A percentile compares a stretch with the other conserved stretches of the same genome.
Evolutionary conservation across 371 early-diverging fungal genomes (phyloP).

Genomic region (Lichtheimia corymbifera): DNA sequence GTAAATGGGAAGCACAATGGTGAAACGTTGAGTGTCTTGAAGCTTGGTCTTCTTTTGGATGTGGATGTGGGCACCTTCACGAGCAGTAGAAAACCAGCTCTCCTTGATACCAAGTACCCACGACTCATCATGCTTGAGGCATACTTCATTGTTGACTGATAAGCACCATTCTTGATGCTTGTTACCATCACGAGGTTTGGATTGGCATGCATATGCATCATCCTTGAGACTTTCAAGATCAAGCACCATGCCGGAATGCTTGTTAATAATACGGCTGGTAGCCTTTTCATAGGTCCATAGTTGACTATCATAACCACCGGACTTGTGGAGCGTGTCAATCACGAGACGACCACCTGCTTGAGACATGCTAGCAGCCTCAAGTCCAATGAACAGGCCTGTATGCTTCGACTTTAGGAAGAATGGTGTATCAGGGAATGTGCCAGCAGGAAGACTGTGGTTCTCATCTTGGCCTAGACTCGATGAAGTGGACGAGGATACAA

Average conservation of each 20-base stretch:
- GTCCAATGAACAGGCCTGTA: constrained; percentile 34
- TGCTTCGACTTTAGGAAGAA: constrained; percentile 46
- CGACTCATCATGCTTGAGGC: constrained; percentile 35
- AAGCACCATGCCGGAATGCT: constrained; percentile 52
- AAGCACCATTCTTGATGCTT: constrained; percentile 38
- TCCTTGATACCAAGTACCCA: constrained; percentile 57
- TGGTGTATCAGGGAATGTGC: constrained; percentile 40
- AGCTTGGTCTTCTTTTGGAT: constrained; percentile 32
- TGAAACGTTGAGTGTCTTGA: constrained; percentile 32
- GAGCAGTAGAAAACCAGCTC: constrained; percentile 39
- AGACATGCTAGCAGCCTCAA: constrained; percentile 23
- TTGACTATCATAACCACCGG: constrained; percentile 41
- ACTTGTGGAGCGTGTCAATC: constrained; percentile 33
- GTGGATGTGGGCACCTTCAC: constrained; percentile 48
- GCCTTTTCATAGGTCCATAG: constrained; percentile 52
- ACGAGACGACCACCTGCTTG: constrained; percentile 30
- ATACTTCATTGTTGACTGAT: constrained; percentile 37
- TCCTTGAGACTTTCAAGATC: constrained; percentile 46
- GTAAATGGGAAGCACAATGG: constrained; percentile 43
- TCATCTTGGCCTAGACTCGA: constrained; percentile 39
- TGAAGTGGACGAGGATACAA: constrained; percentile 29
- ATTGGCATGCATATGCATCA: constrained; percentile 47
- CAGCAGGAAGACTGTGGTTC: constrained; percentile 22
- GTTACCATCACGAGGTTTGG: constrained; percentile 19
- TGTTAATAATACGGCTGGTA: constrained; percentile 44